Conservation (phyloP, 495 filamentous ascomycete species). For the Tuber umbilicatum region DNA sequence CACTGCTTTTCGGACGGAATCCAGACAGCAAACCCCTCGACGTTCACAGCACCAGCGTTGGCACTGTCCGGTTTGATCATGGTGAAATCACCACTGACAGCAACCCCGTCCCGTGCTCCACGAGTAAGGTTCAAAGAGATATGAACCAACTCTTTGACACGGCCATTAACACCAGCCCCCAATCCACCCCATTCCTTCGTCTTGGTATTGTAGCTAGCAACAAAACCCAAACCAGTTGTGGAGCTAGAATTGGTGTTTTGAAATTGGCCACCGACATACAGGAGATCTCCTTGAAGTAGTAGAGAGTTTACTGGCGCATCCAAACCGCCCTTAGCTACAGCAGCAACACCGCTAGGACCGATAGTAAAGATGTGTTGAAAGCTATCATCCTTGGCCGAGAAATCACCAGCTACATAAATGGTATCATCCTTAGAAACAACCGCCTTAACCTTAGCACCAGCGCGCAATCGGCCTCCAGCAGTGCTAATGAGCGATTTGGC, state of each 20-base stretch:
- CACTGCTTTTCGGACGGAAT: conserved; percentile 84
- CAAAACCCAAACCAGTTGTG: conserved; percentile 57
- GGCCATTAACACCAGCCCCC: conserved; percentile 79
- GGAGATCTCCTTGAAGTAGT: conserved; percentile 53
- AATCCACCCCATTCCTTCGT: conserved; percentile 68
- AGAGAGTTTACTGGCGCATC: conserved; percentile 73
- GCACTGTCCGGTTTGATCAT: conserved; percentile 59
- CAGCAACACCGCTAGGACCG: conserved; percentile 53
- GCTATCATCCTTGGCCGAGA: conserved; percentile 52
- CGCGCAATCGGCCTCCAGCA: conserved; percentile 61
- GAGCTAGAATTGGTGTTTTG: conserved; percentile 61
- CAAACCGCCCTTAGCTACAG: conserved; percentile 64
- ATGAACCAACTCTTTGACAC: conserved; percentile 63
- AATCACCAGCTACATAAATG: conserved; percentile 79
- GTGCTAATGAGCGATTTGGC: conserved; percentile 64
- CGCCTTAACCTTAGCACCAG: conserved; percentile 58
- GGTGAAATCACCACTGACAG: conserved; percentile 74
- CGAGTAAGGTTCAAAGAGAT: conserved; percentile 73
- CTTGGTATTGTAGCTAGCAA: conserved; percentile 66
- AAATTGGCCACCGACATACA: conserved; percentile 86
- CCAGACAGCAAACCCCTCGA: conserved; percentile 81
- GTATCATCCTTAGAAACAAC: conserved; percentile 54
- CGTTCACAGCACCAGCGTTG: conserved; percentile 52
- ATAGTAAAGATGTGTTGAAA: conserved; percentile 66
- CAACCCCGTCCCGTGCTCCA: conserved; percentile 63